Base-by-base conservation (phyloP, 345 rosid species). In the Linum lewisii region DNA sequence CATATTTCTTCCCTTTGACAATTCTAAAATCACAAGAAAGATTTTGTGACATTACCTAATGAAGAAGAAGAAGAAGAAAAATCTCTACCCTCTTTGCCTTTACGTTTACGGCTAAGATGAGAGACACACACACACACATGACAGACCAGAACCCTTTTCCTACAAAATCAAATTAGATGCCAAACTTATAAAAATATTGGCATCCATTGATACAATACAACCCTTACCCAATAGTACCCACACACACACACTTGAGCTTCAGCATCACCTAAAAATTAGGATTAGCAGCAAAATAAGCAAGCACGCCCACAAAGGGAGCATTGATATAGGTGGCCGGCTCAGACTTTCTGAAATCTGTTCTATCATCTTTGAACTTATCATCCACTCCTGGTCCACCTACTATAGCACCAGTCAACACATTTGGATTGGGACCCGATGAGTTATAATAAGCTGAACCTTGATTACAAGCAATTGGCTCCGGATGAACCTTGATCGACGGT, bases 281-380 rank as follows among this genome's bases (percentile, higher is more conserved):
- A 69, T 93, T 87, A 18, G 92, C 97, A 1, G 90, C 89, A 71
- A 93, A 84, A 62, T 81, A 89, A 45, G 97, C 95, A 59, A 89
- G 85, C 45, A 82, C 97, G 6, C 99, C 99, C 21, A 93, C 97
- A 62, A 89, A 87, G 10, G 99, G 96, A 24, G 99, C 99, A 65
- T 89, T 93, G 51, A 93, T 93, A 52, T 93, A 89, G 3, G 99
- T 93, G 0, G 99, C 85, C 1, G 97, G 97, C 75, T 93, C 99
- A 1, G 97, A 78, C 74, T 81, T 87, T 79, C 74, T 74, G 60
- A 76, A 93, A 72, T 93, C 92, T 1, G 56, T 79, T 57, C 99
- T 72, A 34, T 77, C 76, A 61, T 93, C 99, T 0, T 62, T 81
- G 49, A 79, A 93, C 0, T 21, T 63, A 60, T 93, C 99, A 38